phyloP scores from a whole-genome alignment of 441 rosid genomes.

The Bruguiera hainesii region DNA sequence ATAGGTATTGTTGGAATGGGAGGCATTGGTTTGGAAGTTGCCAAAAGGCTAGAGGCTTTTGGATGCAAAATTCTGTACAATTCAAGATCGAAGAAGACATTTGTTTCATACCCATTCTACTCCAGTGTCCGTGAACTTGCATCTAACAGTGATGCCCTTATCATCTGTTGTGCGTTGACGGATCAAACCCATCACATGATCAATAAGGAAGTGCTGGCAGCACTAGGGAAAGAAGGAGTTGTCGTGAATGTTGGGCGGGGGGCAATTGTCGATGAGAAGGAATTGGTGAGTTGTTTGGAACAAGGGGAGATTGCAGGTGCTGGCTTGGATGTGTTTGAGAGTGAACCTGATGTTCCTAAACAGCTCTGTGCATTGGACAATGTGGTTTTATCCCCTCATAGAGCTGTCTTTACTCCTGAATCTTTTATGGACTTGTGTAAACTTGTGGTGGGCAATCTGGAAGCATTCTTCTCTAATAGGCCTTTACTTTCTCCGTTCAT shows the following conservation, averaged over 20 bases:
- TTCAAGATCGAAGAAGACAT: slow-evolving; percentile 38
- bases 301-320: slow-evolving; percentile 50
- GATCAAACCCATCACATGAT: slow-evolving; percentile 43
- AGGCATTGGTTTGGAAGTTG: slow-evolving; percentile 40
- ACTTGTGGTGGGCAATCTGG: slow-evolving; percentile 40
- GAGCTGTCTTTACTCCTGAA: slow-evolving; percentile 33
- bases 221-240: slow-evolving; percentile 55
- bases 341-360: slow-evolving; percentile 44
- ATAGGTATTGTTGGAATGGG: slow-evolving; percentile 60
- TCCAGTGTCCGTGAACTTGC: slow-evolving; percentile 38
- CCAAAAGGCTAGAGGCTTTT: slow-evolving; percentile 59
- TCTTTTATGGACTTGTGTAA: slow-evolving; percentile 21
- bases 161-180: slow-evolving; percentile 40
- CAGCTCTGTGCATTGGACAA: slow-evolving; percentile 37
- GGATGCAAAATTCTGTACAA: slow-evolving; percentile 49
- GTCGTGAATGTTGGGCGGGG: slow-evolving; percentile 57
- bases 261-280: slow-evolving; percentile 51
- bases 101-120: slow-evolving; percentile 34
- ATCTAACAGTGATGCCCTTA: slow-evolving; percentile 33
- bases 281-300: slow-evolving; percentile 37
- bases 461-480: slow-evolving; percentile 42
- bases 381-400: slow-evolving; percentile 39
- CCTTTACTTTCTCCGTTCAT: slow-evolving; percentile 34
- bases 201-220: slow-evolving; percentile 38
- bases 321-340: slow-evolving; percentile 58